phyloP scores from a whole-genome alignment of 73 alveolate genomes.

The Paramecium caudatum region DNA sequence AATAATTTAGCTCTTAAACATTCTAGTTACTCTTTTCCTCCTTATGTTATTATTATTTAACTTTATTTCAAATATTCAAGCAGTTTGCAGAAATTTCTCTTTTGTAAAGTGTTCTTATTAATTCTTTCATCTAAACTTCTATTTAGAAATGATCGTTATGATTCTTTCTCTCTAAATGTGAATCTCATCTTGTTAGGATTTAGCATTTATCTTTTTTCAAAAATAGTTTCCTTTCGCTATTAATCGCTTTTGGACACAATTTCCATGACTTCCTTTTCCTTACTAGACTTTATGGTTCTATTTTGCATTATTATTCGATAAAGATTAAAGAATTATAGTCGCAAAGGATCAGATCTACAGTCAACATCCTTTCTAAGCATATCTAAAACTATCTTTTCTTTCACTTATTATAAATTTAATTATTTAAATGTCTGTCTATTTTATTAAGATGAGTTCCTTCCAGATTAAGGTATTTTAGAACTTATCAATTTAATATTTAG shows the following conservation, averaged over 20 bases:
- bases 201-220: slow-evolving; percentile 16
- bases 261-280: slow-evolving; percentile 34
- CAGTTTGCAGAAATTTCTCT: not conserved
- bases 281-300: slow-evolving; percentile 24
- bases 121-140: slow-evolving; percentile 36
- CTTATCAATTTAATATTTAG: slow-evolving; percentile 19
- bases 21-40: not conserved
- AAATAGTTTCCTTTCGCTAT: not conserved
- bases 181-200: slow-evolving; percentile 18
- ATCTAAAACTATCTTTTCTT: slow-evolving; percentile 27
- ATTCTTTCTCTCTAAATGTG: slow-evolving; percentile 24
- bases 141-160: slow-evolving; percentile 4
- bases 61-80: not conserved
- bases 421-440: not conserved
- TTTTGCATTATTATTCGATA: slow-evolving; percentile 6
- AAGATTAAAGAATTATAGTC: not conserved
- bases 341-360: slow-evolving; percentile 29
- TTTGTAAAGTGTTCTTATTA: not conserved
- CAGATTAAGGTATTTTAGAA: not conserved
- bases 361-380: slow-evolving; percentile 10
- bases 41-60: not conserved
- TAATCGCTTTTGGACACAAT: slow-evolving; percentile 4
- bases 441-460: not conserved
- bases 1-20: not conserved
- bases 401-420: slow-evolving; percentile 17